Evolutionary conservation across 2,329 filamentous ascomycete genomes (phyloP).

Genomic region (Fusarium sarcochroum): DNA sequence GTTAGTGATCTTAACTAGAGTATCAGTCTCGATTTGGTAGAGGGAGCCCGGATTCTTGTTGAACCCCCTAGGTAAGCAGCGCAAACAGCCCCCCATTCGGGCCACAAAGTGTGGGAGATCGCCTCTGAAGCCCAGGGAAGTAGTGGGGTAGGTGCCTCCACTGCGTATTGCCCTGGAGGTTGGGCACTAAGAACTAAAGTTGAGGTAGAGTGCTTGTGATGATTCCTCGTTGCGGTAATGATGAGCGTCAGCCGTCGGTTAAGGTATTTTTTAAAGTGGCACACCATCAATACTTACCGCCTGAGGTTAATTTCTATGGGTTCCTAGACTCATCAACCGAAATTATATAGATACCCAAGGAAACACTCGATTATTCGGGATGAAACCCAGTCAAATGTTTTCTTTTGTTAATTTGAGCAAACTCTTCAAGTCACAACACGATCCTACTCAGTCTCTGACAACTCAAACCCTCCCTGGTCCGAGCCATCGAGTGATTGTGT

Average conservation of each 20-base stretch:
- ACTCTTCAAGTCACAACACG: not conserved
- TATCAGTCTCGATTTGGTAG: too few species aligned
- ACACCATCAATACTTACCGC: constrained; percentile 30
- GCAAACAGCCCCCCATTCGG: constrained; percentile 21
- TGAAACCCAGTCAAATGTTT: not conserved
- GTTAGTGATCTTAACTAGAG: too few species aligned
- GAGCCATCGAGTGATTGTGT: constrained; percentile 27
- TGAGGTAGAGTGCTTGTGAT: constrained; percentile 12
- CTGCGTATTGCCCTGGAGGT: constrained; percentile 6
- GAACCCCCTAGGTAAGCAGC: not conserved
- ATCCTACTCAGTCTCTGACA: not conserved
- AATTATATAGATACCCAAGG: constrained; percentile 22
- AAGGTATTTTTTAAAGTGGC: constrained; percentile 37
- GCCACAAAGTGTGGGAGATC: constrained; percentile 28
- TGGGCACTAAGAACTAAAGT: constrained; percentile 33
- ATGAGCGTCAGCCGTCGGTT: constrained; percentile 33
- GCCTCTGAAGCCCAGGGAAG: not conserved
- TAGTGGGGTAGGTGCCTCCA: constrained; percentile 23
- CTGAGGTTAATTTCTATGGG: constrained; percentile 34
- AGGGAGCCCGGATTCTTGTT: too few species aligned
- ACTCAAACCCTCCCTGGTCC: constrained; percentile 14
- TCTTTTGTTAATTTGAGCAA: not conserved
- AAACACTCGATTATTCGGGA: not conserved
- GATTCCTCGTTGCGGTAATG: constrained; percentile 31
- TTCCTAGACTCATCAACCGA: constrained; percentile 11